Evolutionary conservation across 257 asterid species (phyloP).

Genomic region (Echites panduratus): DNA sequence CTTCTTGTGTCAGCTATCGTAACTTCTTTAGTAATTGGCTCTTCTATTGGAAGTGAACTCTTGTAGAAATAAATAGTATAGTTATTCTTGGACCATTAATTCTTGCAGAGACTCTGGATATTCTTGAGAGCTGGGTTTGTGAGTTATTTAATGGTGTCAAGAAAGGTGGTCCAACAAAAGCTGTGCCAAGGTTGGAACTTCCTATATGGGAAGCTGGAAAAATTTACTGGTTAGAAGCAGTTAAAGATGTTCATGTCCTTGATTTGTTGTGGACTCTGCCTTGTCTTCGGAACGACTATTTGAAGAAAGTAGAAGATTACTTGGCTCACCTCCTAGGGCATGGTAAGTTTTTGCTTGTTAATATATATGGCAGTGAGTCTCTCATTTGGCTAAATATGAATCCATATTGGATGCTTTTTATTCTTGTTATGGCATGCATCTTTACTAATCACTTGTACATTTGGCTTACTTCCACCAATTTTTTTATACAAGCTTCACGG

Average conservation of each 20-base stretch:
- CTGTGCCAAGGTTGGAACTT: conserved; percentile 35
- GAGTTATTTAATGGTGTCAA: conserved; percentile 74
- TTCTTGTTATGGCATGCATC: not conserved
- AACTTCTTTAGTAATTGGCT: not conserved
- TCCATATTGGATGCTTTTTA: not conserved
- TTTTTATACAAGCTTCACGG: not conserved
- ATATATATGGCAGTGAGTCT: not conserved
- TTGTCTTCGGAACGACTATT: conserved; percentile 70
- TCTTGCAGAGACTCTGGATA: conserved; percentile 77
- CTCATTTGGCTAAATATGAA: not conserved
- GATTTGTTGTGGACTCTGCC: conserved; percentile 92
- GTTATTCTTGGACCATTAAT: conserved; percentile 14
- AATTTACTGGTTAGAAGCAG: conserved; percentile 82
- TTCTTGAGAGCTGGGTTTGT: conserved; percentile 80
- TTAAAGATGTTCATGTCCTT: conserved; percentile 88
- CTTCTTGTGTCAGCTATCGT: not conserved
- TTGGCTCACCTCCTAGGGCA: conserved; percentile 93
- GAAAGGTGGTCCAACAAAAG: conserved; percentile 50
- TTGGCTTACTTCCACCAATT: not conserved
- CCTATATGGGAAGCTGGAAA: conserved; percentile 88
- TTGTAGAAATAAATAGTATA: not conserved
- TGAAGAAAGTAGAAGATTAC: conserved; percentile 90
- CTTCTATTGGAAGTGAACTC: not conserved
- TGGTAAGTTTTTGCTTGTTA: conserved; percentile 39
- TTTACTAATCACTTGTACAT: not conserved